Evolutionary conservation across 805 yeast genomes (phyloP), one percentile per base, ranked within the genome.

Genomic region (Saccharomycopsis sp.): DNA sequence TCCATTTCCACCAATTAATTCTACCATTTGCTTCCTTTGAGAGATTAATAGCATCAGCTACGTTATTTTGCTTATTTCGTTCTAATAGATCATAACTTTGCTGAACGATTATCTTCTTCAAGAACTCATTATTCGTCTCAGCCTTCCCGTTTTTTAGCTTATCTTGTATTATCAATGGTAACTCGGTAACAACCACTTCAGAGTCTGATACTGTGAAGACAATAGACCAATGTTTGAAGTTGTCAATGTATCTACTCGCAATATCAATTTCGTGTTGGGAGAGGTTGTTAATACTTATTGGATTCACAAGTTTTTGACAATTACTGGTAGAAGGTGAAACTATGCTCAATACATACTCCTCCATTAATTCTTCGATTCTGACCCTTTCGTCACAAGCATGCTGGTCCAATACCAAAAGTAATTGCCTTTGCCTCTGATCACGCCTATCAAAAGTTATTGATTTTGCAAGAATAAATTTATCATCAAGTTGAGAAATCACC

Each of bases 311-410:
- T 15, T 55, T 53, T 19, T 19, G 52, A 19, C 53, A 8, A 7
- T 20, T 29, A 51, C 47, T 50, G 12, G 54, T 57, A 44, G 67
- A 65, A 14, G 68, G 68, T 3, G 53, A 3, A 5, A 67, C 41
- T 0, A 70, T 73, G 8, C 38, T 29, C 38, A 29, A 29, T 29
- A 29, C 38, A 12, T 29, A 29, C 12, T 29, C 38, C 38, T 29
- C 62, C n/a, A 81, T 70, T 12, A 78, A 64, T 1, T 60, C 55
- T 64, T 90, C 97, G 1, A 86, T 78, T 52, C 75, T 74, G 0
- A 87, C 74, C 57, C 97, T 70, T 67, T 90, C 96, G 70, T 87
- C 96, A 56, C 86, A 82, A 0, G 96, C 96, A 73, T 90, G 97
- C 65, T 89, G 97, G 67, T 90, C 97, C 3, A 87, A 65, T 0